phyloP scores from a whole-genome alignment of 345 rosid species.

The Trapa bicornis region DNA sequence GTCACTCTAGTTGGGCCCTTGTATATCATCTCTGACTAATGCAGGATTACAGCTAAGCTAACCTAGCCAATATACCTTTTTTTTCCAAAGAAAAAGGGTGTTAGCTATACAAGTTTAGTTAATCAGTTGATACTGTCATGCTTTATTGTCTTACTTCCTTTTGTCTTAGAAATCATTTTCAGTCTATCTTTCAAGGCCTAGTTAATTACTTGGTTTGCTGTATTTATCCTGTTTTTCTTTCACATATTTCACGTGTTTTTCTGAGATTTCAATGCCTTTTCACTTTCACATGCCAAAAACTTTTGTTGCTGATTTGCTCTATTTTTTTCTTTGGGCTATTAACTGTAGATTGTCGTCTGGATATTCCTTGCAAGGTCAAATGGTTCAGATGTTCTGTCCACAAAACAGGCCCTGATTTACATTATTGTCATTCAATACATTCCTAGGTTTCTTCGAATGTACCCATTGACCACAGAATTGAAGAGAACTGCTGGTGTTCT shows the following conservation, averaged over 20 bases:
- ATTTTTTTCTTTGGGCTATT: conserved; percentile 3
- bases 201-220: background rate
- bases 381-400: conserved; percentile 62
- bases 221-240: background rate
- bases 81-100: too few species aligned
- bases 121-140: too few species aligned
- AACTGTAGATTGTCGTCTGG: conserved; percentile 75
- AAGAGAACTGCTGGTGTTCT: conserved; percentile 92
- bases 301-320: background rate
- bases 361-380: conserved; percentile 52
- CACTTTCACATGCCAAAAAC: background rate
- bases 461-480: conserved; percentile 73
- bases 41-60: too few species aligned
- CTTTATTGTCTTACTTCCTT: background rate
- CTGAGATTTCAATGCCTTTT: background rate
- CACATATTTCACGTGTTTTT: background rate
- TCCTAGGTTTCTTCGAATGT: conserved; percentile 57
- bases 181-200: background rate
- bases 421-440: conserved; percentile 62
- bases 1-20: background rate
- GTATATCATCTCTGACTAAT: background rate
- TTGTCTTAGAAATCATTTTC: background rate
- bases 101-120: too few species aligned
- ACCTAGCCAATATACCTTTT: too few species aligned
- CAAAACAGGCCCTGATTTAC: conserved; percentile 61